These are phyloP conservation scores for Haplographium delicatum DNA, from an alignment of 495 filamentous ascomycete genomes.

Conservation along the genomic window DNA sequence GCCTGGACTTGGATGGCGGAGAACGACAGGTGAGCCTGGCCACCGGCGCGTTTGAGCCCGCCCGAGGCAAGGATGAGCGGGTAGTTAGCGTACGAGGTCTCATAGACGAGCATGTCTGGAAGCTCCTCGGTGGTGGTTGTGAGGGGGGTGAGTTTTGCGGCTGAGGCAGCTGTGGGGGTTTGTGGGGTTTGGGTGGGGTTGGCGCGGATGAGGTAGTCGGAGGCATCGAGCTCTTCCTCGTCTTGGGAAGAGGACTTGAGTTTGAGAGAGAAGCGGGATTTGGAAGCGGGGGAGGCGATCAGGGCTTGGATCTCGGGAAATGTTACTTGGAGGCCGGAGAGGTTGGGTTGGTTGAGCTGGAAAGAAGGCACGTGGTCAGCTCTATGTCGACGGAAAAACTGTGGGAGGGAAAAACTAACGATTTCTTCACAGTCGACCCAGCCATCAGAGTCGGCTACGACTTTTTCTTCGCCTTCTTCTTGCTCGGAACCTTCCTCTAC, in stretches of 20 bases:
- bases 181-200: conserved; percentile 80
- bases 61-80: conserved; percentile 64
- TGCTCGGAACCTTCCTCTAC: conserved; percentile 31
- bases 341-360: conserved; percentile 33
- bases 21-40: conserved; percentile 79
- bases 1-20: conserved; percentile 54
- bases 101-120: conserved; percentile 71
- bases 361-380: background rate
- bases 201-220: conserved; percentile 80
- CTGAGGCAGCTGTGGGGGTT: conserved; percentile 70
- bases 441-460: conserved; percentile 36
- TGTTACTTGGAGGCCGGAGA: conserved; percentile 29
- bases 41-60: conserved; percentile 68
- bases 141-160: conserved; percentile 66
- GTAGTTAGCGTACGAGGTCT: conserved; percentile 79
- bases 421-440: conserved; percentile 36
- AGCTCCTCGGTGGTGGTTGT: conserved; percentile 55
- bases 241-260: conserved; percentile 26
- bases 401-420: conserved; percentile 25
- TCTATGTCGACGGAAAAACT: no score
- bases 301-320: conserved; percentile 34
- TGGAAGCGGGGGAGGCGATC: conserved; percentile 42
- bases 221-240: conserved; percentile 38
- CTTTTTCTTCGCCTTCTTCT: conserved; percentile 31
- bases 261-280: conserved; percentile 77